phyloP scores from a whole-genome alignment of 208 protist genomes.

The Crithidia expoeki region DNA sequence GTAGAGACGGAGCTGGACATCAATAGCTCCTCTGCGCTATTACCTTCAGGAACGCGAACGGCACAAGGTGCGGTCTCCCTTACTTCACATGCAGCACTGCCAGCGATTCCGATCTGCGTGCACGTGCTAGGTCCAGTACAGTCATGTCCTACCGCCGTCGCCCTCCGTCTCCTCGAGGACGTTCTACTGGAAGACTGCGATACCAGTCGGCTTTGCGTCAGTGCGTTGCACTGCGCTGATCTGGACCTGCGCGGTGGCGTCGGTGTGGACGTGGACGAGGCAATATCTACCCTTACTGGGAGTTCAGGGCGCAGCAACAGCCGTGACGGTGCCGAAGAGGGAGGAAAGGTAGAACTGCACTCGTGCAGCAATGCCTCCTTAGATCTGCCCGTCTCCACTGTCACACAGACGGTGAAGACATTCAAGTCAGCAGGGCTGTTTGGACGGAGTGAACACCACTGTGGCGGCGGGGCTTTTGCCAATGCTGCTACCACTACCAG shows the following conservation, averaged over 20 bases:
- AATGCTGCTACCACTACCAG: too few relatives aligned
- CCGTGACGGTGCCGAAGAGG: not conserved
- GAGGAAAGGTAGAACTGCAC: not conserved
- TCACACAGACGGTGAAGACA: not conserved
- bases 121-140: constrained; percentile 61
- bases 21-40: constrained; percentile 18
- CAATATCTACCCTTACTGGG: not conserved
- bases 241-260: constrained; percentile 33
- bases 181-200: constrained; percentile 78
- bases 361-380: constrained; percentile 43
- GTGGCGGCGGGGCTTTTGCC: too few relatives aligned
- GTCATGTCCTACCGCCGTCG: constrained; percentile 29
- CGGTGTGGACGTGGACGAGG: not conserved
- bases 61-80: not conserved
- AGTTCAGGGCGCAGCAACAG: not conserved
- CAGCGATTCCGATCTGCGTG: constrained; percentile 24
- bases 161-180: constrained; percentile 62
- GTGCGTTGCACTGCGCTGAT: constrained; percentile 56
- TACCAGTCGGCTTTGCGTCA: constrained; percentile 25
- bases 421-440: not conserved
- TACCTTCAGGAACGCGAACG: not conserved
- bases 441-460: not conserved
- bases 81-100: not conserved
- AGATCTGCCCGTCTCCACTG: constrained; percentile 35
- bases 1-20: constrained; percentile 50